Percentiles rank a stretch among this genome's conserved stretches.
These are phyloP conservation scores for Aspergillus heteromorphus DNA, from an alignment of 495 filamentous ascomycete species.

Conservation along the genomic window DNA sequence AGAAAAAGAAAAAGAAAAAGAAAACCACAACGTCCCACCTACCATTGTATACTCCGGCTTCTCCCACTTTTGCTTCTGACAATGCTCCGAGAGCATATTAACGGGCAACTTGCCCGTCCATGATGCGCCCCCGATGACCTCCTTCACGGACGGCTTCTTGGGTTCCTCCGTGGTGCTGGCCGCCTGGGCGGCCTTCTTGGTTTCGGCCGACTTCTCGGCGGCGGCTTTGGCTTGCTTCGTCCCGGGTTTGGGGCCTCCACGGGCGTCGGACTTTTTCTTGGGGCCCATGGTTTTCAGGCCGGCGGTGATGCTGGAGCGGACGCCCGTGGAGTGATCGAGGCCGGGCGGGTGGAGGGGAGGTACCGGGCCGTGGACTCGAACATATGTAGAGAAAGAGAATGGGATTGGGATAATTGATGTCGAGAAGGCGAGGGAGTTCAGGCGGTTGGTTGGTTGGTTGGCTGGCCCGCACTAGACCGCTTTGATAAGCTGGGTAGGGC, in stretches of 20 bases:
- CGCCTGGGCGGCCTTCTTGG: constrained; percentile 26
- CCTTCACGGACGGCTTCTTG: constrained; percentile 76
- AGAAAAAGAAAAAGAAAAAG: neutral
- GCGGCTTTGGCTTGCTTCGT: constrained; percentile 44
- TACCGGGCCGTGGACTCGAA: neutral
- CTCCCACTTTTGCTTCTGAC: constrained; percentile 91
- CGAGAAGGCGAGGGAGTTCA: constrained; percentile 3
- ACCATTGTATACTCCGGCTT: constrained; percentile 87
- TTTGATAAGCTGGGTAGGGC: constrained; percentile 11
- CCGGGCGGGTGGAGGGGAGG: neutral
- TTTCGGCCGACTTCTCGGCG: constrained; percentile 26
- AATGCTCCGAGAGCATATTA: constrained; percentile 88
- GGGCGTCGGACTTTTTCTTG: constrained; percentile 40
- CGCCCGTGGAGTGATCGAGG: constrained; percentile 21
- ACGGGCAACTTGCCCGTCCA: constrained; percentile 98
- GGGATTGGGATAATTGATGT: too few relatives aligned
- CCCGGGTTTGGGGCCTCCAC: constrained; percentile 40
- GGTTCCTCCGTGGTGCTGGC: constrained; percentile 46
- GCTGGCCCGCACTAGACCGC: constrained; percentile 33
- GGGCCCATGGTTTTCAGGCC: constrained; percentile 31
- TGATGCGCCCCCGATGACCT: constrained; percentile 87
- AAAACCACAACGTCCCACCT: neutral
- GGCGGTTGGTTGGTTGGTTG: constrained; percentile 11
- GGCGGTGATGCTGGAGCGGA: constrained; percentile 4
- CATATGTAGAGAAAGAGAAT: neutral